Conservation (phyloP, 2,329 filamentous ascomycete species). For the Sporothrix dimorphospora region DNA sequence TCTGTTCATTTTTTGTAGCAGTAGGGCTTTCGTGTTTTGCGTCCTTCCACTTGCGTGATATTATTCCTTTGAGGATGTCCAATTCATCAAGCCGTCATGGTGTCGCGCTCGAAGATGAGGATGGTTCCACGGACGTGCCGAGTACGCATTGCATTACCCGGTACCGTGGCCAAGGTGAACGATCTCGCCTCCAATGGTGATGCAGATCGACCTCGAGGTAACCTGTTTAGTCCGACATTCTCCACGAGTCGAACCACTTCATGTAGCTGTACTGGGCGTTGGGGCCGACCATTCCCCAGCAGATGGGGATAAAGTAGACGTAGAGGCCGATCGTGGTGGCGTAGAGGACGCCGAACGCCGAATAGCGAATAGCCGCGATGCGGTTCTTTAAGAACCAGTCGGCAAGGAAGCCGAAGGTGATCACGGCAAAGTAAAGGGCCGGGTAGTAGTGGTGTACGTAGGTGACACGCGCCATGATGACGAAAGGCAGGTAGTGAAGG, state of each 20-base stretch:
- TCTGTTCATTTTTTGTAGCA: slow-evolving; percentile 18
- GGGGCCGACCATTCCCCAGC: slow-evolving; percentile 90
- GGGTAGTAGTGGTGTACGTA: slow-evolving; percentile 99
- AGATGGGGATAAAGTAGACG: slow-evolving; percentile 87
- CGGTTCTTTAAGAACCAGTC: slow-evolving; percentile 79
- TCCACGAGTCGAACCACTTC: slow-evolving; percentile 92
- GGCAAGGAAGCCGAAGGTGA: slow-evolving; percentile 82
- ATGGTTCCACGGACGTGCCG: not conserved
- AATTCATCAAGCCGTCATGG: not conserved
- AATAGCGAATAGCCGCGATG: slow-evolving; percentile 64
- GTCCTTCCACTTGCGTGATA: not conserved
- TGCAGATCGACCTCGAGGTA: too few species aligned
- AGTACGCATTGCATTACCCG: not conserved
- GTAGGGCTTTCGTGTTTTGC: not conserved
- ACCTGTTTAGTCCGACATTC: slow-evolving; percentile 66
- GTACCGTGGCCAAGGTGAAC: too few species aligned
- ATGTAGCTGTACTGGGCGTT: slow-evolving; percentile 86
- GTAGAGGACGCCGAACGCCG: slow-evolving; percentile 76
- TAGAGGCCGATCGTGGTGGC: slow-evolving; percentile 77
- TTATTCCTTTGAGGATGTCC: not conserved
- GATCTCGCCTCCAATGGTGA: not conserved
- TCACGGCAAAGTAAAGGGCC: slow-evolving; percentile 94
- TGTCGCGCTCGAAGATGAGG: not conserved
- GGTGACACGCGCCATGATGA: slow-evolving; percentile 97
- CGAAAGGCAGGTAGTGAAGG: slow-evolving; percentile 92